Percentiles rank a stretch among this genome's conserved stretches.
phyloP scores from a whole-genome alignment of 1,139 yeast species.

The Torulaspora globosa region DNA sequence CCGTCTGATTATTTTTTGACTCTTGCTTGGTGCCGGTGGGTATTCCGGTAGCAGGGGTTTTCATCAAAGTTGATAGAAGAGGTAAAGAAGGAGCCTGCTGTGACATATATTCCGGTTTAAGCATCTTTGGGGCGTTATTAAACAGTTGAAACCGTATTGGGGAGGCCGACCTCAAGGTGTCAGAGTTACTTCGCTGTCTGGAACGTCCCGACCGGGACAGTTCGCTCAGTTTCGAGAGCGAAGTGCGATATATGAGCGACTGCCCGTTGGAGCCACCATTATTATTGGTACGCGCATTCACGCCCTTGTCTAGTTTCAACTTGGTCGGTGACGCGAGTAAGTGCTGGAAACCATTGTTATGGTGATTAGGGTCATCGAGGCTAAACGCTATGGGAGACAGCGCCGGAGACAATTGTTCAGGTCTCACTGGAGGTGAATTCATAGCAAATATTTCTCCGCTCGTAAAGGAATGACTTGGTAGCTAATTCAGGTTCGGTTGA shows the following conservation, averaged over 20 bases:
- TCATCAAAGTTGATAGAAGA: conserved; percentile 26
- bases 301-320: conserved; percentile 51
- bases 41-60: conserved; percentile 12
- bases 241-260: conserved; percentile 27
- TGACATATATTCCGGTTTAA: conserved; percentile 30
- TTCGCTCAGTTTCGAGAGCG: conserved; percentile 33
- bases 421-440: conserved; percentile 27
- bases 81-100: conserved; percentile 21
- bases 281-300: conserved; percentile 94
- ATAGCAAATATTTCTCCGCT: conserved; percentile 7
- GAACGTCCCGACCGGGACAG: conserved; percentile 25
- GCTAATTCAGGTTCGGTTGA: not conserved
- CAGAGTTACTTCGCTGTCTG: conserved; percentile 24
- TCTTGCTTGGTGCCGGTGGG: conserved; percentile 5
- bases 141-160: conserved; percentile 24
- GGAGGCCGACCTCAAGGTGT: conserved; percentile 26
- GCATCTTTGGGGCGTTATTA: conserved; percentile 29
- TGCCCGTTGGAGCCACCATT: conserved; percentile 56
- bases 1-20: conserved; percentile 3
- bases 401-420: conserved; percentile 28
- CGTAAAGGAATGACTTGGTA: conserved; percentile 4
- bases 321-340: conserved; percentile 30
- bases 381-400: conserved; percentile 31
- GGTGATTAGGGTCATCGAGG: conserved; percentile 26
- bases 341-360: conserved; percentile 16